phyloP scores from a whole-genome alignment of 345 rosid genomes.

The Cardamine occulta region DNA sequence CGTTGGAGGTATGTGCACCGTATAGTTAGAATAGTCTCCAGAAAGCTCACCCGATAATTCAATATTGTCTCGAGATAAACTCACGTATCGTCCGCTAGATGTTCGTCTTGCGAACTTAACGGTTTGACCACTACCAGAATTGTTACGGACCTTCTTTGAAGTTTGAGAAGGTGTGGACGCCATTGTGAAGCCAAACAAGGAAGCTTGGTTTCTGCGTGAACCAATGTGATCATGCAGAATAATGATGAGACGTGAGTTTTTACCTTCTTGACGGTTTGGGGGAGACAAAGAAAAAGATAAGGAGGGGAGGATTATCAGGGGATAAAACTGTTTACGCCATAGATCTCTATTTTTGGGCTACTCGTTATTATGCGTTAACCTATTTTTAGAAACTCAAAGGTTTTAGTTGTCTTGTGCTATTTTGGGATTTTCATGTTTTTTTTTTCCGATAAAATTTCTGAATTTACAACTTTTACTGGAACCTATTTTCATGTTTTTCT shows the following conservation, averaged over 20 bases:
- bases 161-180: slow-evolving; percentile 60
- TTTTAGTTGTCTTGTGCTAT: slow-evolving; percentile 29
- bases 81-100: slow-evolving; percentile 93
- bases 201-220: slow-evolving; percentile 23
- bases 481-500: too few relatives aligned
- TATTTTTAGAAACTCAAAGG: slow-evolving; percentile 18
- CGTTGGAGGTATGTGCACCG: slow-evolving; percentile 91
- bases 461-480: too few relatives aligned
- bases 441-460: too few relatives aligned
- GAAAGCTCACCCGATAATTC: slow-evolving; percentile 82
- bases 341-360: slow-evolving; percentile 24
- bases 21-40: slow-evolving; percentile 85
- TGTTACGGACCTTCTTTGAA: slow-evolving; percentile 66
- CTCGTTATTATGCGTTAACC: slow-evolving; percentile 5
- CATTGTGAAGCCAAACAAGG: slow-evolving; percentile 49
- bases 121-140: slow-evolving; percentile 68
- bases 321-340: slow-evolving; percentile 4
- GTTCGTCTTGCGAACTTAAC: slow-evolving; percentile 92
- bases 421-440: not conserved
- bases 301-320: slow-evolving; percentile 34
- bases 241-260: slow-evolving; percentile 7
- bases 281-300: slow-evolving; percentile 20
- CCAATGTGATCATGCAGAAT: slow-evolving; percentile 27
- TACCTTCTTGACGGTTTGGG: slow-evolving; percentile 18
- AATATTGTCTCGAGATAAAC: slow-evolving; percentile 79